These are phyloP conservation scores for Cercospora sp. DNA, from an alignment of 2,329 filamentous ascomycete species.

Conservation along the genomic window DNA sequence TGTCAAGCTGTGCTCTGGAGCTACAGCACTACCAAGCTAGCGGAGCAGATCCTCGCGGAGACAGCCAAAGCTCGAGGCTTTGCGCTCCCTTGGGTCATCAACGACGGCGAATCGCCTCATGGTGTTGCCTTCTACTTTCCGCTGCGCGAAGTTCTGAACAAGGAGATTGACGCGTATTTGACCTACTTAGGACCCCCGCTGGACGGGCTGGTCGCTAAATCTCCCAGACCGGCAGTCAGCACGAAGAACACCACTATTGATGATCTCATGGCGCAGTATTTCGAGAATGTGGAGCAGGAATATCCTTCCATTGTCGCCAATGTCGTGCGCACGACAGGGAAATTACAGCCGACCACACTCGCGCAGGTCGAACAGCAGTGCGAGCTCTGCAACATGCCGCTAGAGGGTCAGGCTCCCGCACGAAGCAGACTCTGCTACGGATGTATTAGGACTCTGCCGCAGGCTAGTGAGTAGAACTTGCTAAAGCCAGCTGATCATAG, in stretches of 20 bases:
- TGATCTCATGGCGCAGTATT: constrained; percentile 85
- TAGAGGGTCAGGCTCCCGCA: constrained; percentile 44
- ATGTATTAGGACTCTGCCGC: constrained; percentile 51
- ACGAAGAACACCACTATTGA: constrained; percentile 85
- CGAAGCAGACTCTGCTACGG: constrained; percentile 65
- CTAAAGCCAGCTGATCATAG: not conserved
- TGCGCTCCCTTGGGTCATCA: constrained; percentile 76
- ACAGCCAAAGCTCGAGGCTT: constrained; percentile 90
- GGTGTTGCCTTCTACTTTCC: constrained; percentile 72
- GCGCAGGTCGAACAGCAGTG: constrained; percentile 50
- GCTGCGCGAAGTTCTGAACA: constrained; percentile 78
- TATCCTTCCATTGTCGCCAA: constrained; percentile 94
- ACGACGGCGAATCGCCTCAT: constrained; percentile 67
- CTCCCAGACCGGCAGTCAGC: constrained; percentile 50
- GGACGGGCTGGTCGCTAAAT: constrained; percentile 40
- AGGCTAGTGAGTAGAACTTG: constrained; percentile 11
- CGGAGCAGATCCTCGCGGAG: constrained; percentile 80
- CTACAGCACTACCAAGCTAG: constrained; percentile 83
- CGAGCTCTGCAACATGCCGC: constrained; percentile 67
- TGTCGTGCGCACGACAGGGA: constrained; percentile 87
- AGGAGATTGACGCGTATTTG: constrained; percentile 72
- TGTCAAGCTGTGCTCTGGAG: constrained; percentile 78
- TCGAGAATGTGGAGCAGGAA: constrained; percentile 77
- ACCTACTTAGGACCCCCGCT: constrained; percentile 41
- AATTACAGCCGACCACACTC: constrained; percentile 59